Percentiles rank a stretch among this genome's conserved stretches.
These are phyloP conservation scores for Bombardia bombarda DNA, from an alignment of 495 filamentous ascomycete species.

Conservation along the genomic window DNA sequence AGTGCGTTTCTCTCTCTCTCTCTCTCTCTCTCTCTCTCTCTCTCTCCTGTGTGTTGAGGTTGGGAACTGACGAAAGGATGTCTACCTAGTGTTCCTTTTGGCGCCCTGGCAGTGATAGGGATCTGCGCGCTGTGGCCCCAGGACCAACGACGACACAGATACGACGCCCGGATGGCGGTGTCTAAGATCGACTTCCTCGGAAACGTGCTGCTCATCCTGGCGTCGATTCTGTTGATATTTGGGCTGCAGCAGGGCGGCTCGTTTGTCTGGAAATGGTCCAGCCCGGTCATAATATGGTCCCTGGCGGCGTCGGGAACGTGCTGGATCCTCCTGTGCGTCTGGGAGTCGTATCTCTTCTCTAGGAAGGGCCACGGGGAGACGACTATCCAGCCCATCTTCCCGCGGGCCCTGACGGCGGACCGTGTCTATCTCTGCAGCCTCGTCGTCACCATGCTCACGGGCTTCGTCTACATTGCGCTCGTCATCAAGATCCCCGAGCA, in stretches of 20 bases:
- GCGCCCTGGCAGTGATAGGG: conserved; percentile 44
- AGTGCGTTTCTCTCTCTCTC: conserved; percentile 26
- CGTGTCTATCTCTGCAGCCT: conserved; percentile 29
- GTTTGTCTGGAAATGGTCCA: conserved; percentile 36
- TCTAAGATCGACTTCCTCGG: conserved; percentile 50
- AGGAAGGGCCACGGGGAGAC: conserved; percentile 10
- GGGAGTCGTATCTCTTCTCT: conserved; percentile 35
- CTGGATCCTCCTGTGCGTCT: conserved; percentile 39
- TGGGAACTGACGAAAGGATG: neutral
- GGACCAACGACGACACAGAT: conserved; percentile 15
- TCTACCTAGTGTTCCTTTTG: conserved; percentile 46
- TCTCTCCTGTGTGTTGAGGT: conserved; percentile 2
- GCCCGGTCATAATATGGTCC: conserved; percentile 33
- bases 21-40: neutral
- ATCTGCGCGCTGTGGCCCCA: conserved; percentile 46
- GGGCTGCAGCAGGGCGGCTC: conserved; percentile 50
- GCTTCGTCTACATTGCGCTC: conserved; percentile 48
- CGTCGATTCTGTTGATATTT: conserved; percentile 49
- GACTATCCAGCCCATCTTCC: conserved; percentile 34
- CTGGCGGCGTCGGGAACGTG: conserved; percentile 34
- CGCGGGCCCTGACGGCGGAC: conserved; percentile 26
- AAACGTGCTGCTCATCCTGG: conserved; percentile 42
- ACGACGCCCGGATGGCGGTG: conserved; percentile 19
- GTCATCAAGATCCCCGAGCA: conserved; percentile 53
- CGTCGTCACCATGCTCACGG: conserved; percentile 42